Base-by-base conservation (phyloP, 305 asterid species). In the Striga hermonthica region DNA sequence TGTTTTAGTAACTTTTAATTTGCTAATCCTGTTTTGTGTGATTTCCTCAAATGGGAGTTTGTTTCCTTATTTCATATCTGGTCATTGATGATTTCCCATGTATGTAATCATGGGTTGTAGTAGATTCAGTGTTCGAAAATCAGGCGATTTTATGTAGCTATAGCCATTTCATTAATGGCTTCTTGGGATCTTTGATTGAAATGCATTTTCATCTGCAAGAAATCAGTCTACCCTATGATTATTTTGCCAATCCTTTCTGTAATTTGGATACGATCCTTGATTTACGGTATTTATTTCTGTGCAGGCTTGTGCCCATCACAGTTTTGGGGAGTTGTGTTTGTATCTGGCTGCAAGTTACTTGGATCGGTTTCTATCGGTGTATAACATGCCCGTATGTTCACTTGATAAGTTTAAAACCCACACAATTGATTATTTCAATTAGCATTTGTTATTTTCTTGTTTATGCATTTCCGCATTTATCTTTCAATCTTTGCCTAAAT, bases 301-400 rank as follows among this genome's bases (percentile, higher is more conserved):
- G 14, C 91, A 88, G 98, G 95, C 90, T 73, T 80, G 80, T 66
- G 67, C 78, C 67, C 84, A 83, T 65, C 81, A 76, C 81, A 80
- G 74, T 0, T 91, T 88, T 76, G 87, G 85, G 60, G 88, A 79
- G 62, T 54, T 80, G 16, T 75, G 88, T 65, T 72, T 86, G 67
- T 83, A 71, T 74, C 62, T 84, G 69, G 78, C 98, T 12, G 64
- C 83, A 70, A 86, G 73, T 75, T 91, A 84, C 78, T 66, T 84
- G 50, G 98, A 91, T 66, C 79, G 90, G 35, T 88, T 91, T 74
- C 73, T 88, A 54, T 86, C 95, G 7, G 72, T 74, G 47, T 76
- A 79, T 72, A 79, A 70, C 54, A 72, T 88, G 44, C 87, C 85
- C 35, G 96, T 86, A 79, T 73, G 91, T 9, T 54, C 38, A 34